phyloP scores from a whole-genome alignment of 2,329 filamentous ascomycete genomes.

The Ophiostoma quercus region DNA sequence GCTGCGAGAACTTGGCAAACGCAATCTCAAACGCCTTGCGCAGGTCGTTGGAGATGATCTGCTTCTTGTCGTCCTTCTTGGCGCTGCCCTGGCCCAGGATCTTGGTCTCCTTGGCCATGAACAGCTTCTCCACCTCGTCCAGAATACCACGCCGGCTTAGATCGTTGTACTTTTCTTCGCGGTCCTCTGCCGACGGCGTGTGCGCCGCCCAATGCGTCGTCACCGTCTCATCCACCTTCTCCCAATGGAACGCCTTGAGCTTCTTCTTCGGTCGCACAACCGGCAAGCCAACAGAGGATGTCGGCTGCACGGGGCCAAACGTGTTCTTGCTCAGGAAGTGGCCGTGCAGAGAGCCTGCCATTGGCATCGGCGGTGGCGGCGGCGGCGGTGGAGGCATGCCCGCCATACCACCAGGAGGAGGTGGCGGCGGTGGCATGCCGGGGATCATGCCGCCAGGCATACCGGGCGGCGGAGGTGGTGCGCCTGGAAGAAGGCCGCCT shows the following conservation, averaged over 20 bases:
- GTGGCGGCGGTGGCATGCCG: constrained; percentile 33
- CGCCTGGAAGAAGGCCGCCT: constrained; percentile 41
- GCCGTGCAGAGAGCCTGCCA: constrained; percentile 63
- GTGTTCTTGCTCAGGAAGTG: constrained; percentile 65
- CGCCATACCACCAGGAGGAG: constrained; percentile 36
- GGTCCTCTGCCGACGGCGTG: constrained; percentile 76
- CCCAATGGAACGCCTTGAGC: constrained; percentile 98
- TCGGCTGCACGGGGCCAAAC: constrained; percentile 45
- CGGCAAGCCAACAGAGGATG: constrained; percentile 59
- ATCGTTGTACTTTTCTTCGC: constrained; percentile 93
- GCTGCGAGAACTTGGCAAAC: constrained; percentile 85
- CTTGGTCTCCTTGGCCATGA: constrained; percentile 96
- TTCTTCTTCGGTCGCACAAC: constrained; percentile 95
- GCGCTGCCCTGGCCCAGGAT: constrained; percentile 64
- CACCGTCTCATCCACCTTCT: constrained; percentile 90
- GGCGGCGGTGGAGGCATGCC: constrained; percentile 36
- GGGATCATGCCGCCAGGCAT: constrained; percentile 29
- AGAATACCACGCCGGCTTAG: constrained; percentile 90
- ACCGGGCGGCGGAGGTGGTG: constrained; percentile 41
- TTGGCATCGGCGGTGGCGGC: constrained; percentile 43
- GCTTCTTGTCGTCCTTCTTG: constrained; percentile 93
- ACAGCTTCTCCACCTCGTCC: constrained; percentile 95
- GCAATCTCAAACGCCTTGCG: constrained; percentile 90
- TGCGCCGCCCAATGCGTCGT: constrained; percentile 90
- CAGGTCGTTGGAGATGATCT: constrained; percentile 86